These are phyloP conservation scores for Talaromyces sp. DNA, from an alignment of 2,329 filamentous ascomycete species.

Conservation along the genomic window DNA sequence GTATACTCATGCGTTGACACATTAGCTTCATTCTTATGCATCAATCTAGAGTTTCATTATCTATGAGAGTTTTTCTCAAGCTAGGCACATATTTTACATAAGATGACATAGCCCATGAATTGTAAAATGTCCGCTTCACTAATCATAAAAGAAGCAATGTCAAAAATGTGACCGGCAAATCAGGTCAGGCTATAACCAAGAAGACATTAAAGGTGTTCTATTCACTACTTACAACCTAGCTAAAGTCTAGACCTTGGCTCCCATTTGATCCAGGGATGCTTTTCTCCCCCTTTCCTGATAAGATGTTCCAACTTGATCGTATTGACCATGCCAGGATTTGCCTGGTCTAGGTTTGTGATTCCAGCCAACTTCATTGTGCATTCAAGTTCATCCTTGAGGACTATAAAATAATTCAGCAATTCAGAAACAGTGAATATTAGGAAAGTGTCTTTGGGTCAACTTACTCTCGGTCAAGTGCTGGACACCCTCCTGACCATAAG, in stretches of 20 bases:
- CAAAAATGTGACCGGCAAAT: background rate
- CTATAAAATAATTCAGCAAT: conserved; percentile 12
- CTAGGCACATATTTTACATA: too few species aligned
- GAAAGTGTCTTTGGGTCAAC: background rate
- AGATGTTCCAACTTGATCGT: conserved; percentile 27
- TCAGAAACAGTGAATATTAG: background rate
- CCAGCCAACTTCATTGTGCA: conserved; percentile 33
- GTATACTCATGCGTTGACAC: background rate
- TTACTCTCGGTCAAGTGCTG: conserved; percentile 13
- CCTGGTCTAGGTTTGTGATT: conserved; percentile 25
- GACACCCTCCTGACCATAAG: conserved; percentile 16
- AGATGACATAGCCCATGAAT: background rate
- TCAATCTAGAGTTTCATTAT: too few species aligned
- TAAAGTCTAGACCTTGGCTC: conserved; percentile 5
- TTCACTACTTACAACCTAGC: background rate
- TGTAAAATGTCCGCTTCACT: background rate
- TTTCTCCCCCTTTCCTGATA: conserved; percentile 13
- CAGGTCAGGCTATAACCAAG: background rate
- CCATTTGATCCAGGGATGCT: conserved; percentile 15
- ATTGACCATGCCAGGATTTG: conserved; percentile 32
- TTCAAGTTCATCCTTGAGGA: conserved; percentile 32
- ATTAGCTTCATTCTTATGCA: background rate
- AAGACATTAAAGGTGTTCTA: background rate
- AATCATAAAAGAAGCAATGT: background rate
- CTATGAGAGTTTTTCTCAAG: background rate